Conservation (phyloP, 768 basidiomycete species). For the Tylopilus sp. region DNA sequence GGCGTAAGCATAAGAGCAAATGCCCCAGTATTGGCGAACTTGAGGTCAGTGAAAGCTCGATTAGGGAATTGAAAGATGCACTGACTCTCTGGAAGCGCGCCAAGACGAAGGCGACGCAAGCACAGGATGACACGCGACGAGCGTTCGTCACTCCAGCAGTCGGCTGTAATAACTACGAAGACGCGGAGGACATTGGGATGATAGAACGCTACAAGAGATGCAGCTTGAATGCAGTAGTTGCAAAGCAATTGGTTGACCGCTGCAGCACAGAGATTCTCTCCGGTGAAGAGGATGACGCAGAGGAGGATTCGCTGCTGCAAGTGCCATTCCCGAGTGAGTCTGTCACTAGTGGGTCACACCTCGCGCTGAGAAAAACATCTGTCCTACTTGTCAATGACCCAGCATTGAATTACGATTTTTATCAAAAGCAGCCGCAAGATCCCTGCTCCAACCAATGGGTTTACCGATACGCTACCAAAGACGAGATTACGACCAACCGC, state of each 20-base stretch:
- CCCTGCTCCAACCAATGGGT: slow-evolving; percentile 18
- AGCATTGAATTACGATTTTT: slow-evolving; percentile 24
- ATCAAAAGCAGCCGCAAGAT: slow-evolving; percentile 1
- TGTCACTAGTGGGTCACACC: neutral
- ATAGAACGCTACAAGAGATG: neutral
- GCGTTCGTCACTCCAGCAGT: neutral
- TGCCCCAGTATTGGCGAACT: slow-evolving; percentile 23
- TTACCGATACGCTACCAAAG: slow-evolving; percentile 31
- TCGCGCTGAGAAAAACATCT: slow-evolving; percentile 6
- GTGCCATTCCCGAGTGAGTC: slow-evolving; percentile 29
- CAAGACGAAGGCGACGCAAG: slow-evolving; percentile 1
- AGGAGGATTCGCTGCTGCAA: slow-evolving; percentile 3
- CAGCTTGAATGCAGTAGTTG: neutral
- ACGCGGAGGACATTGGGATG: neutral
- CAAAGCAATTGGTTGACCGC: neutral
- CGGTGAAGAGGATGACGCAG: slow-evolving; percentile 20
- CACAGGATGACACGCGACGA: neutral
- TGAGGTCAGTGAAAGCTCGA: slow-evolving; percentile 21
- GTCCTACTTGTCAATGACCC: neutral
- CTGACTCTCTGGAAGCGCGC: slow-evolving; percentile 21
- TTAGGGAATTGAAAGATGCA: neutral
- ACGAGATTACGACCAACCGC: slow-evolving; percentile 28
- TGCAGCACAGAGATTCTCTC: slow-evolving; percentile 3
- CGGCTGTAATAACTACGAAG: neutral
- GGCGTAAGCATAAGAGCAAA: slow-evolving; percentile 32